Evolutionary conservation across 139 green algal species (phyloP).

Genomic region (Closterium sp.): DNA sequence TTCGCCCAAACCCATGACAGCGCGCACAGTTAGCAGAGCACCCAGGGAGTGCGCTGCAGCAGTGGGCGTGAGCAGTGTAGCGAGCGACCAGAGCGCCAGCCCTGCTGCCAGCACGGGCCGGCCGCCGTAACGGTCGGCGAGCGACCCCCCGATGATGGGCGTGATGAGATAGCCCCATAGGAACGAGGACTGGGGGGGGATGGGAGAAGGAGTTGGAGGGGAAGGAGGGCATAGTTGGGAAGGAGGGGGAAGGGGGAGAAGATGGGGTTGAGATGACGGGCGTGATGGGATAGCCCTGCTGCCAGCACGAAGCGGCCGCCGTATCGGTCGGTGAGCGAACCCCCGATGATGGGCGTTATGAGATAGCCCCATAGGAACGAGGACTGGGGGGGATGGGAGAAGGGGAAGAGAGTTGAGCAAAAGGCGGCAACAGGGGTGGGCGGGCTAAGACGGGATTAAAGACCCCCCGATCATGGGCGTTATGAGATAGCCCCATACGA

Average conservation of each 20-base stretch:
- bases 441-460: no score
- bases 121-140: slow-evolving; percentile 83
- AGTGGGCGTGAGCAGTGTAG: slow-evolving; percentile 74
- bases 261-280: no score
- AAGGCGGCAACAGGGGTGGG: not conserved
- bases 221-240: no score
- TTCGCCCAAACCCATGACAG: slow-evolving; percentile 82
- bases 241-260: no score
- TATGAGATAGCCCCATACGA: slow-evolving; percentile 89
- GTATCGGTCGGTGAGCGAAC: slow-evolving; percentile 73
- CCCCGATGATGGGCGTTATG: slow-evolving; percentile 45
- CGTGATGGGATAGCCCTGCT: slow-evolving; percentile 77
- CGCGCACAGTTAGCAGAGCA: slow-evolving; percentile 66
- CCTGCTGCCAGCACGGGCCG: slow-evolving; percentile 73
- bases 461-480: slow-evolving; percentile 54
- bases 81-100: slow-evolving; percentile 80
- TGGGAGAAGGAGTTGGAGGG: no score
- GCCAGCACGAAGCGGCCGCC: slow-evolving; percentile 78
- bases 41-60: slow-evolving; percentile 61
- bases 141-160: slow-evolving; percentile 76
- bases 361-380: no score
- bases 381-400: slow-evolving; percentile 55
- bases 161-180: no score
- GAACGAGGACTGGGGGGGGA: slow-evolving; percentile 62
- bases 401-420: not conserved